phyloP scores from a whole-genome alignment of 2,329 filamentous ascomycete species.

The Orbilia blumenaviensis region DNA sequence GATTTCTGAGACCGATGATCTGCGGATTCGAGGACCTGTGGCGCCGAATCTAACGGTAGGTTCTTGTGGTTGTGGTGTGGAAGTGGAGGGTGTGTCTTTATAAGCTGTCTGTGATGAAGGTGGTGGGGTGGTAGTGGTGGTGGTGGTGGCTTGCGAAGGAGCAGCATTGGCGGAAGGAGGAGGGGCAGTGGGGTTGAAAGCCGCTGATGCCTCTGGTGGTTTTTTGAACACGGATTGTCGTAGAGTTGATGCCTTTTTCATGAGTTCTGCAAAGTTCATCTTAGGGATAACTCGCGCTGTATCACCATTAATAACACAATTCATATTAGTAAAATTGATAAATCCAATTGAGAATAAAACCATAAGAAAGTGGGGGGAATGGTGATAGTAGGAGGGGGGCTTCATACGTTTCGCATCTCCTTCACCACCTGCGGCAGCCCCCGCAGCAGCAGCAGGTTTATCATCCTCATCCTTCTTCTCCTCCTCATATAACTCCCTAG shows the following conservation, averaged over 20 bases:
- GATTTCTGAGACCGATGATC: no score
- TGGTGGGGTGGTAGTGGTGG: background rate
- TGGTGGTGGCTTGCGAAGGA: background rate
- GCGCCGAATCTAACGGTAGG: background rate
- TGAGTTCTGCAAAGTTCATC: slow-evolving; percentile 35
- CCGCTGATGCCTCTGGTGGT: background rate
- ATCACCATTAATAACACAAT: background rate
- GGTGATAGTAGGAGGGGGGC: background rate
- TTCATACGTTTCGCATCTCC: slow-evolving; percentile 4
- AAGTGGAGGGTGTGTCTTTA: background rate
- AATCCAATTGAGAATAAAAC: no score
- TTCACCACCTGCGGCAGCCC: background rate
- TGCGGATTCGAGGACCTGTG: no score
- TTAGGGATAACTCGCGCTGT: slow-evolving; percentile 38
- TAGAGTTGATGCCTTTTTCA: slow-evolving; percentile 23
- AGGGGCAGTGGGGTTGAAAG: background rate
- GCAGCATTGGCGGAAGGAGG: background rate
- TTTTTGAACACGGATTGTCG: slow-evolving; percentile 25
- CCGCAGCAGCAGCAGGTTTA: background rate
- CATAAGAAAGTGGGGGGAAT: no score
- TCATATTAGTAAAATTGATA: background rate
- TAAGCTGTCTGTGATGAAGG: background rate
- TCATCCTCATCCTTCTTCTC: slow-evolving; percentile 7
- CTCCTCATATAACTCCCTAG: slow-evolving; percentile 12
- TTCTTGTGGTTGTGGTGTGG: background rate